Conservation (phyloP, 495 filamentous ascomycete genomes). For the Penicillium angulare region DNA sequence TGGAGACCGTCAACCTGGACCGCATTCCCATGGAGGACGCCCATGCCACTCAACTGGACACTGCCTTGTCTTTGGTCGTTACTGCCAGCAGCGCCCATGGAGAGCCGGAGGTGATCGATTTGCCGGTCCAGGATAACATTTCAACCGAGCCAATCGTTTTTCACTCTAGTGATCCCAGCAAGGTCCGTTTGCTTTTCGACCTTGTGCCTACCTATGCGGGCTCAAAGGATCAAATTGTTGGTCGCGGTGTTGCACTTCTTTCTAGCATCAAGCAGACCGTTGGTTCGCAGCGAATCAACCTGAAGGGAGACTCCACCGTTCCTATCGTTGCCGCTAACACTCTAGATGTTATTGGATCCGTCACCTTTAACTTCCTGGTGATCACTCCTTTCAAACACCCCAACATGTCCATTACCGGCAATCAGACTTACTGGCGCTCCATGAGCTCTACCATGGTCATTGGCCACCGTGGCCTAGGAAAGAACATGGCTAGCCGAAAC, state of each 20-base stretch:
- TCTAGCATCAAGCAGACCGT: conserved; percentile 78
- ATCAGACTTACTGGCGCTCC: conserved; percentile 95
- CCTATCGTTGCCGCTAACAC: conserved; percentile 81
- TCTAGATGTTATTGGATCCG: conserved; percentile 85
- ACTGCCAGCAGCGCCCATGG: conserved; percentile 86
- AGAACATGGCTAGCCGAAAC: conserved; percentile 77
- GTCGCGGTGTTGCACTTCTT: conserved; percentile 87
- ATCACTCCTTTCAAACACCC: conserved; percentile 94
- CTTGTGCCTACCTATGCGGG: conserved; percentile 97
- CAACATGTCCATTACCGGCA: conserved; percentile 83
- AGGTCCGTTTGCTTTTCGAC: conserved; percentile 90
- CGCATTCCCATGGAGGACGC: conserved; percentile 81
- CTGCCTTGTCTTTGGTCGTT: conserved; percentile 85
- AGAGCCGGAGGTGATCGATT: conserved; percentile 82
- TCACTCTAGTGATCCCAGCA: conserved; percentile 69
- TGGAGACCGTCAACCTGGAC: conserved; percentile 83
- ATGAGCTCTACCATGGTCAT: conserved; percentile 83
- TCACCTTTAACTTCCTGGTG: conserved; percentile 95
- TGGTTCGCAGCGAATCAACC: conserved; percentile 75
- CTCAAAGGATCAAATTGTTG: conserved; percentile 80
- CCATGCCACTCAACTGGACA: conserved; percentile 90
- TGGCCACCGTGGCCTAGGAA: conserved; percentile 87
- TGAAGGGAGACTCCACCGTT: conserved; percentile 91
- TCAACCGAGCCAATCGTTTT: conserved; percentile 91
- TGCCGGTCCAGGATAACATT: conserved; percentile 91